phyloP scores from a whole-genome alignment of 23 red algal species.

The Gracilaria gracilis region DNA sequence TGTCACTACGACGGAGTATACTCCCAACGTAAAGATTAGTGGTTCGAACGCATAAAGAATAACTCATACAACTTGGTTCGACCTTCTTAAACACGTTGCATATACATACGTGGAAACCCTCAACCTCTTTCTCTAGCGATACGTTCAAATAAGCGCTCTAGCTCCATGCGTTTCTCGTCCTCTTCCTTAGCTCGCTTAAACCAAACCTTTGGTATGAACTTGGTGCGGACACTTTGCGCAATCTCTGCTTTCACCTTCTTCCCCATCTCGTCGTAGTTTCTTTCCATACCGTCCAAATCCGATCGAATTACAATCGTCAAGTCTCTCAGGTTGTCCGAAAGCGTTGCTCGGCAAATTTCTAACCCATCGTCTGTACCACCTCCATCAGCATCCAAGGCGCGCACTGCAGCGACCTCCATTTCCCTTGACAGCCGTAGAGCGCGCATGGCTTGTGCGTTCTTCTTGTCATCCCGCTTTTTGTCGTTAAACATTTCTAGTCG shows the following conservation, averaged over 20 bases:
- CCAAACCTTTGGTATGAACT: conserved; percentile 6
- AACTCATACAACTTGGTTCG: not conserved
- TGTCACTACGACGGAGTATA: not conserved
- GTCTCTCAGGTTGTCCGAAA: conserved; percentile 24
- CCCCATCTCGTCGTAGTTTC: not conserved
- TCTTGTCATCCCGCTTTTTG: not conserved
- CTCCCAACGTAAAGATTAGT: no score
- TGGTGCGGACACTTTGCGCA: not conserved
- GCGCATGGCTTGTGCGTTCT: not conserved
- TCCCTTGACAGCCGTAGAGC: not conserved
- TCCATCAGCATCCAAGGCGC: not conserved
- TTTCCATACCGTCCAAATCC: not conserved
- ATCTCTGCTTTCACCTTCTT: conserved; percentile 1
- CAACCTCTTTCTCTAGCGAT: conserved; percentile 12
- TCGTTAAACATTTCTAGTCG: no score
- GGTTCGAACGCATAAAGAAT: not conserved
- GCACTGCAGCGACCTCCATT: conserved; percentile 7
- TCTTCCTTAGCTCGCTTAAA: not conserved
- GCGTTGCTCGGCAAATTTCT: not conserved
- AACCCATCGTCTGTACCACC: not conserved
- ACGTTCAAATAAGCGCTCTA: not conserved
- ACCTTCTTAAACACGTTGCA: not conserved
- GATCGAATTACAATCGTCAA: conserved; percentile 22
- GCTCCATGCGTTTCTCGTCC: not conserved
- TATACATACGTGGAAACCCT: no score